Evolutionary conservation across 2,329 filamentous ascomycete genomes (phyloP), one percentile per base, ranked within the genome.

Genomic region (Chrysosporium keratinophilum): DNA sequence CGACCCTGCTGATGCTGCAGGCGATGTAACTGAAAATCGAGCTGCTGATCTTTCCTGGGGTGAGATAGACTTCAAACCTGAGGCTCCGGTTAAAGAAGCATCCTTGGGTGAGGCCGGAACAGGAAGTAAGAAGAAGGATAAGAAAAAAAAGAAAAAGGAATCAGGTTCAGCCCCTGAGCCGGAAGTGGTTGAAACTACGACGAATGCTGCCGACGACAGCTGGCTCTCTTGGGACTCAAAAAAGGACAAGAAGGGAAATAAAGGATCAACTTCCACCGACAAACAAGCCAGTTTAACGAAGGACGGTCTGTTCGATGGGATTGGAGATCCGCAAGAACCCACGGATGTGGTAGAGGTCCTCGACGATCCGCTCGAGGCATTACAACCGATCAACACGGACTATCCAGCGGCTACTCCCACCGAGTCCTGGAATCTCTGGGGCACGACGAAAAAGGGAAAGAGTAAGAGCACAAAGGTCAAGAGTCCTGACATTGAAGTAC

Each of bases 81-180:
- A 49, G 15, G 35, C n/a, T 28, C 44, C 44, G 10, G 19, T 31
- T 2, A 46, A 50, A 39, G 52, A 54, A 3, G 5, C 10, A 5
- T 20, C 31, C 7, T 17, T 20, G 45, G 31, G 9, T 20, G 41
- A 42, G 12, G 9, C n/a, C 9, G 44, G 28, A 11, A 28, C n/a
- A 2, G n/a, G 46, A 2, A 41, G 41, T 17, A 50, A 54, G 50
- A 56, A 53, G 44, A 51, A 53, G 63, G 70, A 63, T 37, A 69
- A 71, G 56, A 76, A 74, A 60, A 76, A 75, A 60, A 74, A 65
- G 49, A 59, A 60, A 19, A 61, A 69, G 55, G 67, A 59, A 66
- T 17, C 64, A 19, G 64, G 66, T 50, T 56, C 63, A n/a, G 63
- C 62, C 39, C 58, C 62, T 14, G 69, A 69, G 39, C 59, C 62